Base-by-base conservation (phyloP, 306 rosid species). In the Neltuma alba region DNA sequence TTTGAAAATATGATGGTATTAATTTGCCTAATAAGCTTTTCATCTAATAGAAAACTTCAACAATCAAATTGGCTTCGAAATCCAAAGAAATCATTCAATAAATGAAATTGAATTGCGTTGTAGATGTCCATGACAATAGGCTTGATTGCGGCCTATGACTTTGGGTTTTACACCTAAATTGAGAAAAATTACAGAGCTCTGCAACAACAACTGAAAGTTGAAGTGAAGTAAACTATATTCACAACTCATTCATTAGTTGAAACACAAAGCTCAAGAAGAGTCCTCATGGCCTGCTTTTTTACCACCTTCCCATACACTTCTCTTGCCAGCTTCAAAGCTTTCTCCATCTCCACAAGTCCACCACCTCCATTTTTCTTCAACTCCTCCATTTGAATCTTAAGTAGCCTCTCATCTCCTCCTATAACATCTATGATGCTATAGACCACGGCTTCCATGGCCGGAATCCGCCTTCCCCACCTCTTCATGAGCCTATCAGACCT, bases 381-480 rank as follows among this genome's bases (percentile, higher is more conserved):
- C 60, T 84, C 86, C 40, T 85, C 95, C 79, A 83, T 64, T 72
- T 82, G 7, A 20, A 89, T 78, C 88, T 80, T 92, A 50, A 89
- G 84, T 27, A 91, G 61, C 81, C 99, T 89, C 70, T 91, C 96
- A 57, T 95, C 93, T 12, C 98, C 87, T 42, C 99, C 98, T 36
- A 88, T 87, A 2, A 84, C 90, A 16, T 90, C 94, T 3, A 31
- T 82, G 20, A 95, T 54, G 44, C 96, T 90, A 38, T 91, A 89
- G 68, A 84, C 86, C 81, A 80, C 93, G 0, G 58, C 75, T 11
- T 87, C 91, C 68, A 64, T 18, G 0, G 86, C 83, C 0, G 91
- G 97, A 81, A 92, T 87, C 64, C 88, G 66, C 64, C 93, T 85
- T n/a, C 93, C 93, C 98, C 97, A 92, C 66, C 87, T 88, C 79